phyloP scores from a whole-genome alignment of 805 yeast species.

The Starmerella gropengiesseri region DNA sequence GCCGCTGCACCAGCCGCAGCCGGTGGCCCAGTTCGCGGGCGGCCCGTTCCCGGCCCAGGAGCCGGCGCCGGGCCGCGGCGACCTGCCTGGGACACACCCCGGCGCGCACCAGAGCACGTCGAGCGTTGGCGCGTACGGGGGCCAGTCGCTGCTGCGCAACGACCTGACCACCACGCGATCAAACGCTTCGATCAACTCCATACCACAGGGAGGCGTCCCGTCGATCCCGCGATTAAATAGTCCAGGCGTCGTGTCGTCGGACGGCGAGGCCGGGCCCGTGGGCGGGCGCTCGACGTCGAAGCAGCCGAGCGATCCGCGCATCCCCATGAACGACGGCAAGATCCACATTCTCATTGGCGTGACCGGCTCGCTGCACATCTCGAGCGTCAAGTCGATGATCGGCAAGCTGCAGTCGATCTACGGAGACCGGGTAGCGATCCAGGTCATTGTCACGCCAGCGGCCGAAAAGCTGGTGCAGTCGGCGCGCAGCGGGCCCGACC shows the following conservation, averaged over 20 bases:
- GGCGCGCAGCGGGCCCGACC: not conserved
- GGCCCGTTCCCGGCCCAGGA: not conserved
- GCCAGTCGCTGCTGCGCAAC: no score
- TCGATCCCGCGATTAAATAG: constrained; percentile 1
- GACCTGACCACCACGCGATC: not conserved
- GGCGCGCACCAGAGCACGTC: no score
- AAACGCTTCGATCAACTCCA: not conserved
- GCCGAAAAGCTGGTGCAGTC: constrained; percentile 62
- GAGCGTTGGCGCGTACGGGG: no score
- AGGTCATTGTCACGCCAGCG: constrained; percentile 71
- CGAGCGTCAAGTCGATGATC: constrained; percentile 66
- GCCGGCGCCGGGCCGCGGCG: not conserved
- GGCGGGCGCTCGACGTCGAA: constrained; percentile 20
- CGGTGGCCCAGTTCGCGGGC: not conserved
- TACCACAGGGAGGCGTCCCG: constrained; percentile 1
- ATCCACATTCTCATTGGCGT: constrained; percentile 77
- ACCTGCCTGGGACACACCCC: not conserved
- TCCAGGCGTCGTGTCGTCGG: constrained; percentile 4
- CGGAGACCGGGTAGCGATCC: constrained; percentile 71
- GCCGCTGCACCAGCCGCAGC: not conserved
- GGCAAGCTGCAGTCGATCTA: constrained; percentile 72
- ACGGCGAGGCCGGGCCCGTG: constrained; percentile 1
- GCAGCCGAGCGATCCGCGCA: constrained; percentile 42
- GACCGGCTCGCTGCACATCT: constrained; percentile 79
- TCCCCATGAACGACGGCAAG: constrained; percentile 77